phyloP scores from a whole-genome alignment of 2,329 filamentous ascomycete genomes.

The Sclerotinia subarctica region DNA sequence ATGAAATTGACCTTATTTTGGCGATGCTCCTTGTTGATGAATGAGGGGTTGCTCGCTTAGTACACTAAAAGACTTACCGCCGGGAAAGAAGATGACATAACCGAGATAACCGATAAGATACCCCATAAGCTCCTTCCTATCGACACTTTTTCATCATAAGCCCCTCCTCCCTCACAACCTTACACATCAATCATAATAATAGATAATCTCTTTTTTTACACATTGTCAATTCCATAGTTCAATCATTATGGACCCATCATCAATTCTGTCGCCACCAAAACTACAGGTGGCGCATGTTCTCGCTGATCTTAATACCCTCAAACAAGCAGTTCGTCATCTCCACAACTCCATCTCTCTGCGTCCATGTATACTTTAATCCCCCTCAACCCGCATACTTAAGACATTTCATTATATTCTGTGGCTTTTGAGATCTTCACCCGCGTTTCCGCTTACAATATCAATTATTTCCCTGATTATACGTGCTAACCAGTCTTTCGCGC shows the following conservation, averaged over 20 bases:
- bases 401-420: neutral
- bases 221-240: neutral
- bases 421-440: neutral
- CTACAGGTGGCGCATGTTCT: constrained; percentile 18
- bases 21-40: neutral
- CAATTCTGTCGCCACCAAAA: neutral
- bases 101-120: constrained; percentile 9
- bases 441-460: neutral
- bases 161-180: neutral
- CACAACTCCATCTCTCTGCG: neutral
- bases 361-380: no score
- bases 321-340: constrained; percentile 18
- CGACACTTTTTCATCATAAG: neutral
- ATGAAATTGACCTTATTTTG: neutral
- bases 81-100: neutral
- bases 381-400: neutral
- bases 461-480: neutral
- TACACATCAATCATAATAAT: neutral
- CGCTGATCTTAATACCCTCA: constrained; percentile 20
- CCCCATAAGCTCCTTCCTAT: neutral
- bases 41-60: neutral
- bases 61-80: neutral
- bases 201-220: neutral
- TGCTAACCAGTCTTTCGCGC: neutral
- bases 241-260: constrained; percentile 1